These are phyloP conservation scores for Hypoxylon sp. DNA, from an alignment of 2,329 filamentous ascomycete species.

Conservation along the genomic window DNA sequence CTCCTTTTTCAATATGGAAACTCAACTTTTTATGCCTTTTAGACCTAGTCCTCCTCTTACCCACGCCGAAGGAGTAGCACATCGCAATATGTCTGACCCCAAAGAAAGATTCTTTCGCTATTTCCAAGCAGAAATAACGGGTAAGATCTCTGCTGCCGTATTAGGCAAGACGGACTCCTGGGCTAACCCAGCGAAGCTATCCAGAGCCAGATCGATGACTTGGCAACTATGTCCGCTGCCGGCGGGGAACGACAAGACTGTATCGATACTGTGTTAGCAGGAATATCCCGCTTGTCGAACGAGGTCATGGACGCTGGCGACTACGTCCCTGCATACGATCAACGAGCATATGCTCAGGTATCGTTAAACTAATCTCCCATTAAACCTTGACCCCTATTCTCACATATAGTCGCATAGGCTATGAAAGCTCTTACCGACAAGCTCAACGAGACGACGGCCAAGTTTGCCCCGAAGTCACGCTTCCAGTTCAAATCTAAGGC, in stretches of 20 bases:
- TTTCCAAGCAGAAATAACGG: conserved; percentile 81
- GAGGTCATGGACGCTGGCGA: conserved; percentile 87
- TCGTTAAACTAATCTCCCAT: not conserved
- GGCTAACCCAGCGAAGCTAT: conserved; percentile 69
- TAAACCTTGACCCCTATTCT: conserved; percentile 11
- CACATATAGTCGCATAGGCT: conserved; percentile 64
- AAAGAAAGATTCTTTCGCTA: conserved; percentile 89
- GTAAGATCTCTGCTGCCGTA: conserved; percentile 62
- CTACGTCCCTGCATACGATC: conserved; percentile 90
- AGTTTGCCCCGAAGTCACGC: conserved; percentile 80
- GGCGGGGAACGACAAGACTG: conserved; percentile 85
- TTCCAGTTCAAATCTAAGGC: conserved; percentile 84
- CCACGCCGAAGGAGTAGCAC: conserved; percentile 45
- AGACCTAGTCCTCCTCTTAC: conserved; percentile 39
- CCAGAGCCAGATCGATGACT: conserved; percentile 79
- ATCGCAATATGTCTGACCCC: conserved; percentile 61
- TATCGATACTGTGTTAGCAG: conserved; percentile 83
- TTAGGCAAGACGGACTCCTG: not conserved
- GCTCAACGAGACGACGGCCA: conserved; percentile 77
- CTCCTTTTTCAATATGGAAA: conserved; percentile 35
- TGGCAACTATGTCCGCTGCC: conserved; percentile 73
- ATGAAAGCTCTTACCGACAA: conserved; percentile 87
- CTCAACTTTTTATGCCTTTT: conserved; percentile 50
- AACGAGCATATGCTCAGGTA: conserved; percentile 87
- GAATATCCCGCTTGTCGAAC: conserved; percentile 84